Percentiles rank a stretch among this genome's conserved stretches.
phyloP scores from a whole-genome alignment of 75 land plant genomes.

The Chamaecyparis obtusa region DNA sequence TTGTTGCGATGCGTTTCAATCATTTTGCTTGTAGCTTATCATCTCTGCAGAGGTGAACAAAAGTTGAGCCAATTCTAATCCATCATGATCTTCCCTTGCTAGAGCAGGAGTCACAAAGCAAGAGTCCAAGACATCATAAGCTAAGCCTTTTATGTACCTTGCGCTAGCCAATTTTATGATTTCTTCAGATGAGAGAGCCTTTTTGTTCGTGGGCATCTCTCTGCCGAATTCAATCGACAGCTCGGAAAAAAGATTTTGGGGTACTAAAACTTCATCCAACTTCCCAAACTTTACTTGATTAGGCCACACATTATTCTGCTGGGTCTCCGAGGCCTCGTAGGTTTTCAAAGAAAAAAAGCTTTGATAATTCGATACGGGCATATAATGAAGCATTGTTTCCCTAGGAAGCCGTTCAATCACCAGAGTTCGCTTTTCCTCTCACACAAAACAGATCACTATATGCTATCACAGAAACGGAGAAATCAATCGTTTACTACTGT shows the following conservation, averaged over 20 bases:
- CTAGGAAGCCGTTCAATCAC: too few species aligned
- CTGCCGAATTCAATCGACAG: not conserved
- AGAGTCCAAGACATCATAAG: not conserved
- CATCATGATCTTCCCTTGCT: constrained; percentile 13
- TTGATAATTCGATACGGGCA: too few species aligned
- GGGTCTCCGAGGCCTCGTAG: not conserved
- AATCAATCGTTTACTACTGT: too few species aligned
- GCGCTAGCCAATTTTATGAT: constrained; percentile 27
- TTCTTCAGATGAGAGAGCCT: constrained; percentile 15
- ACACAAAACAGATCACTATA: too few species aligned
- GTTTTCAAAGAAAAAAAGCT: too few species aligned
- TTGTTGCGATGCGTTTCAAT: too few species aligned
- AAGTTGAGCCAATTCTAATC: constrained; percentile 23
- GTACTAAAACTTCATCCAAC: not conserved
- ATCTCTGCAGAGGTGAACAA: constrained; percentile 27
- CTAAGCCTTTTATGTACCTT: not conserved
- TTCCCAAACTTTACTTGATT: not conserved
- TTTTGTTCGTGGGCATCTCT: not conserved
- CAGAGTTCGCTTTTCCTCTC: too few species aligned
- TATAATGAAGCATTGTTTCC: too few species aligned
- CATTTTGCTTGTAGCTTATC: constrained; percentile 17
- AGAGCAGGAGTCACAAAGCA: constrained; percentile 13
- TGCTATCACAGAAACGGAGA: too few species aligned
- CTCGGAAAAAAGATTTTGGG: not conserved
- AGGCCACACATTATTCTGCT: not conserved